Base-by-base conservation (phyloP, 2,329 filamentous ascomycete species). In the Ascochyta clinopodiicola region DNA sequence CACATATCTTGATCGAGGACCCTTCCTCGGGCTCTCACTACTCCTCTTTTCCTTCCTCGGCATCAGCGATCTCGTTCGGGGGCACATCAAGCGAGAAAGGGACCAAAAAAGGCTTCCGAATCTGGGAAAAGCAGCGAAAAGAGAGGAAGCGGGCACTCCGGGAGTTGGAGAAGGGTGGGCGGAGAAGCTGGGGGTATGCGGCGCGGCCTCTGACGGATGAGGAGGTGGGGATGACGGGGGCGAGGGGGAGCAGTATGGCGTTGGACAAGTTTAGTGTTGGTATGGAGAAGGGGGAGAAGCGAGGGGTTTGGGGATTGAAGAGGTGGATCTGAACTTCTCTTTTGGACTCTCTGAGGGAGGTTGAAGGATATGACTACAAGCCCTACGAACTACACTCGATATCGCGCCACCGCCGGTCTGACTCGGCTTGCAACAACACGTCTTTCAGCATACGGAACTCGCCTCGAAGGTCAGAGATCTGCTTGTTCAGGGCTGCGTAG, bases 381-480 rank as follows among this genome's bases (percentile, higher is more conserved):
- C n/a, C 21, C 44, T 21, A 55, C 13, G 35, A 35, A 2, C 35
- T 44, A 13, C 36, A 37, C 25, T 22, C 31, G 15, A 31, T 25
- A 2, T 51, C 38, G 34, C 19, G n/a, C 36, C 52, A 52, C 44
- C 35, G 44, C 29, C 45, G 25, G 27, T 31, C 24, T 1, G 45
- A 42, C 36, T 57, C 51, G 8, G 42, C 45, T 8, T 36, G 27
- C 15, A 67, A 40, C 25, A 71, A 22, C 7, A 55, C 56, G 12
- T 51, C 43, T 38, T 56, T 68, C 46, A 70, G 46, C 4, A 35
- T 39, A 6, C 40, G 43, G 21, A 66, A 60, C 38, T 71, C 67
- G 10, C 54, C 39, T n/a, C 59, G 51, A 45, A 71, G 37, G 10
- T 51, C 37, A 9, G 32, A 46, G 19, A 71, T 49, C 31, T 69